Conservation (phyloP, 768 basidiomycete genomes). For the Russula olivacea region DNA sequence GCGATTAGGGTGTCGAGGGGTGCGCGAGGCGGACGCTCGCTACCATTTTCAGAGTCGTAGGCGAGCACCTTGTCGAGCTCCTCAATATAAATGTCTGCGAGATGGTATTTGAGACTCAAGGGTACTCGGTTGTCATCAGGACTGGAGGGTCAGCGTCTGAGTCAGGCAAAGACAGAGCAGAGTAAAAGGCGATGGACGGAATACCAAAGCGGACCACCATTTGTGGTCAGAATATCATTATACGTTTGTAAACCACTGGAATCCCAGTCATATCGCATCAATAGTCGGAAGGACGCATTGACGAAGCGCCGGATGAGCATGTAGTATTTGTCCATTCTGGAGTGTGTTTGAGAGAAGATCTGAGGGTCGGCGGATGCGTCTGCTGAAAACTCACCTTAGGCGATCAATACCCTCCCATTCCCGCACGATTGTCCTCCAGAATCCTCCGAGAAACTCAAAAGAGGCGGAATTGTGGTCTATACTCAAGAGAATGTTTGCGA, state of each 20-base stretch:
- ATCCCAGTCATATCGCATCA: slow-evolving; percentile 70
- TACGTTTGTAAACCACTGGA: slow-evolving; percentile 48
- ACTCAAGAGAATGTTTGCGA: slow-evolving; percentile 74
- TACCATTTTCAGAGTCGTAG: slow-evolving; percentile 7
- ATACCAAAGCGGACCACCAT: slow-evolving; percentile 84
- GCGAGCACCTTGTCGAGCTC: slow-evolving; percentile 72
- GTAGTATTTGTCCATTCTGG: slow-evolving; percentile 94
- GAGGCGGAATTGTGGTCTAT: slow-evolving; percentile 55
- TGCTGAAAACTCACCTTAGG: slow-evolving; percentile 49
- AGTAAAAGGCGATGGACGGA: slow-evolving; percentile 24
- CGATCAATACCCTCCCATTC: slow-evolving; percentile 95
- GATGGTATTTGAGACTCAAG: slow-evolving; percentile 71
- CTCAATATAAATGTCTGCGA: slow-evolving; percentile 84
- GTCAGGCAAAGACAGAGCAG: not conserved
- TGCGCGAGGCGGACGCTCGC: slow-evolving; percentile 33
- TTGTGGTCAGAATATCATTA: slow-evolving; percentile 55
- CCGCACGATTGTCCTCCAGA: slow-evolving; percentile 84
- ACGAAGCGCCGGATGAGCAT: slow-evolving; percentile 88
- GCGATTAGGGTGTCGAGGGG: slow-evolving; percentile 51
- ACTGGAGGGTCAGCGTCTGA: slow-evolving; percentile 34
- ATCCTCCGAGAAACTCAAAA: slow-evolving; percentile 75
- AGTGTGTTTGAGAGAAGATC: not conserved
- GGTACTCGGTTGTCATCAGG: slow-evolving; percentile 69
- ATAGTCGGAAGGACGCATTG: slow-evolving; percentile 77
- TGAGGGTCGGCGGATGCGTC: slow-evolving; percentile 26